These are phyloP conservation scores for Cyberlindnera japonica DNA, from an alignment of 805 yeast genomes.

Conservation along the genomic window DNA sequence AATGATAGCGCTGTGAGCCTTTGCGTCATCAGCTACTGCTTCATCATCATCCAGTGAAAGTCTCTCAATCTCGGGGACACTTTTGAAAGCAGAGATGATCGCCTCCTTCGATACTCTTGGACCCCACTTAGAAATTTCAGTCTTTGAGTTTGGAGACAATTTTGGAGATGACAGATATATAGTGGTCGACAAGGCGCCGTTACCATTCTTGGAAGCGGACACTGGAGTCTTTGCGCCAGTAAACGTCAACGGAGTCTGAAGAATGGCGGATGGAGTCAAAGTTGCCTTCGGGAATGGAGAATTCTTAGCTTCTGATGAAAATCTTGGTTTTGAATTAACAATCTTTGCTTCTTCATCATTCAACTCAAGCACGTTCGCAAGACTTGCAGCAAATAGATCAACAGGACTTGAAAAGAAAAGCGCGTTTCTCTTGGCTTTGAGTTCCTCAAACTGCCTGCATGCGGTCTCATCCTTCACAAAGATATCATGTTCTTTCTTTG, in stretches of 20 bases:
- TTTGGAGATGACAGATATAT: slow-evolving; percentile 26
- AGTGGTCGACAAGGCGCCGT: slow-evolving; percentile 6
- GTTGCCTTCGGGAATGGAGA: slow-evolving; percentile 23
- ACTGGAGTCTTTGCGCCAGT: slow-evolving; percentile 27
- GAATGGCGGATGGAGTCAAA: slow-evolving; percentile 28
- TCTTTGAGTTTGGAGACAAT: slow-evolving; percentile 21
- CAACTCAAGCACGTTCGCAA: slow-evolving; percentile 26
- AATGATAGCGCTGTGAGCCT: neutral
- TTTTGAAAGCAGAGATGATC: slow-evolving; percentile 19
- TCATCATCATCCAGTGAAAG: slow-evolving; percentile 15
- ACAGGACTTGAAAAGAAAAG: slow-evolving; percentile 20
- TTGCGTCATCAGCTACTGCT: slow-evolving; percentile 2
- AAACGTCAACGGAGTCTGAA: slow-evolving; percentile 29
- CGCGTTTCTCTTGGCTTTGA: slow-evolving; percentile 22
- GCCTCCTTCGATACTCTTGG: slow-evolving; percentile 25
- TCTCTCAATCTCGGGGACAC: slow-evolving; percentile 21
- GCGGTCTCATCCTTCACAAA: slow-evolving; percentile 18
- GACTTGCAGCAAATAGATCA: slow-evolving; percentile 26
- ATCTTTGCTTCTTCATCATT: slow-evolving; percentile 26
- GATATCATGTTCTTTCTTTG: slow-evolving; percentile 27
- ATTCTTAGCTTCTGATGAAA: slow-evolving; percentile 10
- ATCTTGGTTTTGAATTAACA: slow-evolving; percentile 19
- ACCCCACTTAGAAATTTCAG: slow-evolving; percentile 19
- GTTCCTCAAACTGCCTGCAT: slow-evolving; percentile 19
- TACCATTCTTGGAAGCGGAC: slow-evolving; percentile 19